Evolutionary conservation across 768 basidiomycete genomes (phyloP), one percentile per base, ranked within the genome.

Genomic region (Chalciporus pseudorubinellus): DNA sequence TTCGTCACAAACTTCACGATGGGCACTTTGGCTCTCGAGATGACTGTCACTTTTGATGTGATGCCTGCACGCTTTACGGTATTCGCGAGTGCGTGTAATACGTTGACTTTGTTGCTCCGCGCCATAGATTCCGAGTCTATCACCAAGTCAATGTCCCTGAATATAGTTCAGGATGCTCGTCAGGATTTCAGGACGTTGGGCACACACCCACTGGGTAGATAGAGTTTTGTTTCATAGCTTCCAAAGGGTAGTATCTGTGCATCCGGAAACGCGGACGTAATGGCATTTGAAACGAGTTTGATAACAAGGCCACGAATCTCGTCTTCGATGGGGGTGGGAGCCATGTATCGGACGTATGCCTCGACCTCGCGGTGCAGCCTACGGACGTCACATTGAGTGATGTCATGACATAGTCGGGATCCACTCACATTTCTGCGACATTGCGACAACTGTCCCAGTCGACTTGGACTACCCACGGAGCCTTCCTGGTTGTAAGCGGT

Each of bases 71-170:
- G 81, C 62, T 87, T 86, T 52, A 99, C 73, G 29, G 86, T 79
- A 62, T 82, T 82, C 10, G 93, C 91, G 29, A 99, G 79, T 3
- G 83, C 78, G 45, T 85, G 82, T 7, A 98, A 78, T 26, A 89
- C 85, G 44, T 75, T 74, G 48, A 81, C 74, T 72, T 83, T 87
- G 63, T 87, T 77, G 57, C 77, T 81, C 53, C 79, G 80, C 22
- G 83, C 87, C 81, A 95, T 88, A 5, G 78, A 76, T 5, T 82
- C 70, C 1, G 87, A 93, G n/a, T 89, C 65, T 56, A 98, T 81
- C 49, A 98, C 95, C 9, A 98, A 77, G 65, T 99, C 97, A 59
- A 98, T 97, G 67, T 98, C 97, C 22, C 95, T 95, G 66, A 28
- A 29, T 6, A 34, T 42, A 43, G 50, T 52, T 62, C 44, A 68